phyloP scores from a whole-genome alignment of 73 alveolate genomes.

The Tetrahymena thermophila region DNA sequence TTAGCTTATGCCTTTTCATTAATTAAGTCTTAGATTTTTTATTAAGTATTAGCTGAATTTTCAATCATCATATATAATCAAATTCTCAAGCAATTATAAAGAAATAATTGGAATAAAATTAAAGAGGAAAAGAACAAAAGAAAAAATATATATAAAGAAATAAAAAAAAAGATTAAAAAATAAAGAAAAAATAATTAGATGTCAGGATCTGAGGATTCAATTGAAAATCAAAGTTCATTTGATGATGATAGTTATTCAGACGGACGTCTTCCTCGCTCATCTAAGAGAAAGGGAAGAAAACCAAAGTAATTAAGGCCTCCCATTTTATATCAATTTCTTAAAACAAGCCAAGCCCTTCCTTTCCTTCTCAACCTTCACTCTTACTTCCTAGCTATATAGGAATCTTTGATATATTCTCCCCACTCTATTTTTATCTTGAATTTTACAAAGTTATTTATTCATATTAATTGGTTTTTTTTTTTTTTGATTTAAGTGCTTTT shows the following conservation, averaged over 20 bases:
- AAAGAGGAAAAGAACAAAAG: constrained; percentile 1
- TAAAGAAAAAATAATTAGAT: neutral
- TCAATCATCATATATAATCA: neutral
- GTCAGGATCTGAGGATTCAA: constrained; percentile 2
- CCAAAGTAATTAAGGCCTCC: neutral
- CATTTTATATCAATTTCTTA: neutral
- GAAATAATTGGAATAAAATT: neutral
- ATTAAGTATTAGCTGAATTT: neutral
- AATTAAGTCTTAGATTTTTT: neutral
- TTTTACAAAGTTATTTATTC: neutral
- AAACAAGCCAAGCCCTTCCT: neutral
- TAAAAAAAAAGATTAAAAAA: neutral
- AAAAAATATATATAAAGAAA: neutral
- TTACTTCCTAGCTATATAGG: neutral
- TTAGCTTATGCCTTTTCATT: neutral
- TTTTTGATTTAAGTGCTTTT: neutral
- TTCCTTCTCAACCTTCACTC: neutral
- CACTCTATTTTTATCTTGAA: neutral
- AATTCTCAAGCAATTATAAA: neutral
- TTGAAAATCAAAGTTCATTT: neutral
- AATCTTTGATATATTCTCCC: neutral
- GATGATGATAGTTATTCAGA: neutral
- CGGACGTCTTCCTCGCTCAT: constrained; percentile 2
- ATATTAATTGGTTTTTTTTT: neutral
- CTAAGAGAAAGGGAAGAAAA: neutral